These are phyloP conservation scores for Pontederia paniculata DNA, from an alignment of 176 grass and related monocot species.

Conservation along the genomic window DNA sequence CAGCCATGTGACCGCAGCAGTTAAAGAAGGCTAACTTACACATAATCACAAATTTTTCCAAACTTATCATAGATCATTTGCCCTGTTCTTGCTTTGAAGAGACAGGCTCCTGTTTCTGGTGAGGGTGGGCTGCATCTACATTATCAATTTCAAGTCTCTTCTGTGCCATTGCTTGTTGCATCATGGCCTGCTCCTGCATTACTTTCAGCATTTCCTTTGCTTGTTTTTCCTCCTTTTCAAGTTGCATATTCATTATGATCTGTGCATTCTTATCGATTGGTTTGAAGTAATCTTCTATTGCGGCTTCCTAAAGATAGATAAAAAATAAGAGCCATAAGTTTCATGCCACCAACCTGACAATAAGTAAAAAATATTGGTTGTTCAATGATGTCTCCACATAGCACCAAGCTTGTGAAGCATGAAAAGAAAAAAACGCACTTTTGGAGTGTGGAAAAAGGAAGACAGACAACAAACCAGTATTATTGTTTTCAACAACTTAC, in stretches of 20 bases:
- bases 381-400: background rate
- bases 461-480: too few species aligned
- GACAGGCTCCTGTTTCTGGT: slow-evolving; percentile 13
- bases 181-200: slow-evolving; percentile 45
- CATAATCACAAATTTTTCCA: background rate
- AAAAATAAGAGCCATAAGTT: slow-evolving; percentile 1
- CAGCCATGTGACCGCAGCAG: background rate
- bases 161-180: slow-evolving; percentile 49
- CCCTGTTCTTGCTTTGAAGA: slow-evolving; percentile 28
- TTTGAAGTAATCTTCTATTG: slow-evolving; percentile 84
- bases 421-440: too few species aligned
- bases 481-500: too few species aligned
- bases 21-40: background rate
- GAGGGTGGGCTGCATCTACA: slow-evolving; percentile 4
- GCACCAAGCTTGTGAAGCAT: too few species aligned
- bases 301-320: slow-evolving; percentile 46
- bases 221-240: slow-evolving; percentile 66
- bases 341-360: background rate
- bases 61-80: background rate
- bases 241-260: slow-evolving; percentile 67
- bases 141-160: slow-evolving; percentile 25
- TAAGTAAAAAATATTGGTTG: background rate
- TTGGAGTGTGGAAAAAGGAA: too few species aligned
- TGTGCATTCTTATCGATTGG: slow-evolving; percentile 67
- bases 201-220: slow-evolving; percentile 61